phyloP scores from a whole-genome alignment of 306 rosid species.

The Cucurbita pepo region DNA sequence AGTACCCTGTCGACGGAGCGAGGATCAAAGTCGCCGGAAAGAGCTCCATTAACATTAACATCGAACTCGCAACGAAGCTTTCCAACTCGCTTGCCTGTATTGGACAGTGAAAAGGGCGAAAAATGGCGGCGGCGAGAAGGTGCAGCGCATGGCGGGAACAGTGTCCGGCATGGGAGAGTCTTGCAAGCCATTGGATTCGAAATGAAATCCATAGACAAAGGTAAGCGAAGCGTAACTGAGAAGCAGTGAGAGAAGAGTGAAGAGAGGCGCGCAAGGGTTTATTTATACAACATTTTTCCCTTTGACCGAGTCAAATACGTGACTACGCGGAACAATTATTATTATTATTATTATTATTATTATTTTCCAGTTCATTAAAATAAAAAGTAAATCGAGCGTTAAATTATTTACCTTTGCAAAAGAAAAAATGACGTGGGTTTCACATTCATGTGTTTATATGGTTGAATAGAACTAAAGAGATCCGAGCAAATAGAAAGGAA shows the following conservation, averaged over 20 bases:
- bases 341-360: too few relatives aligned
- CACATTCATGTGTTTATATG: too few relatives aligned
- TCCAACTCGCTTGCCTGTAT: conserved; percentile 21
- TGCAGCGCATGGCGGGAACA: not conserved
- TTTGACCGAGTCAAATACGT: not conserved
- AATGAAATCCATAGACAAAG: conserved; percentile 20
- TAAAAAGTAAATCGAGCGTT: too few relatives aligned
- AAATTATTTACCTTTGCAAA: too few relatives aligned
- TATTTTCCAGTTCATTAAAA: too few relatives aligned
- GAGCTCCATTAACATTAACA: conserved; percentile 49
- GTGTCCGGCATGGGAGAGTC: conserved; percentile 11
- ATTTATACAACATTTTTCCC: not conserved
- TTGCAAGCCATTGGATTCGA: conserved; percentile 15
- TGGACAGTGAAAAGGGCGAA: conserved; percentile 9
- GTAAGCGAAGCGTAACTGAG: not conserved
- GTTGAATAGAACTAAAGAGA: too few relatives aligned
- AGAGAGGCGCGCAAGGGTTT: not conserved
- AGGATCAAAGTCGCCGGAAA: conserved; percentile 54
- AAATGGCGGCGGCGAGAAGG: conserved; percentile 5
- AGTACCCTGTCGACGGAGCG: conserved; percentile 70
- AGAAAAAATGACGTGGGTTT: too few relatives aligned
- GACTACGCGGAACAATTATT: too few relatives aligned
- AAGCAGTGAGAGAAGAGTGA: not conserved
- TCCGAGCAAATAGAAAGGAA: too few relatives aligned
- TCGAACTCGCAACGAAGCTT: conserved; percentile 58